A percentile compares a stretch with the other conserved stretches of the same genome.
phyloP scores from a whole-genome alignment of 2,329 filamentous ascomycete genomes.

The Neopestalotiopsis sp. region DNA sequence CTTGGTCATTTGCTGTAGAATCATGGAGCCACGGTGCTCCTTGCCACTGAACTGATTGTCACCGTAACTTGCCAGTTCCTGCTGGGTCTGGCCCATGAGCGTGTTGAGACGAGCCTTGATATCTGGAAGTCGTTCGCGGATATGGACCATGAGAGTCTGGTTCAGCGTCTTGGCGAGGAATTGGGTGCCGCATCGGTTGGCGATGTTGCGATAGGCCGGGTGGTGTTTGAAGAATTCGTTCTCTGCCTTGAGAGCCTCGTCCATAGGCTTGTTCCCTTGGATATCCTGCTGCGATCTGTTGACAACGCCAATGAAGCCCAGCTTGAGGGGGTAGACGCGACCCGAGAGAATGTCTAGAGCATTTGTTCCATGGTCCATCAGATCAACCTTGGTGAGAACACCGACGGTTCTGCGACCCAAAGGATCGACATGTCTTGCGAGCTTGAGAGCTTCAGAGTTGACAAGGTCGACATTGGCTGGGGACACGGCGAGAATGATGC shows the following conservation, averaged over 20 bases:
- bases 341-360: constrained; percentile 97
- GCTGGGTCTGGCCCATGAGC: constrained; percentile 98
- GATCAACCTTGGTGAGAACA: constrained; percentile 93
- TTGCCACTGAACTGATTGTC: constrained; percentile 98
- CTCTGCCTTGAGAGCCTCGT: constrained; percentile 88
- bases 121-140: constrained; percentile 92
- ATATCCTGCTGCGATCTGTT: constrained; percentile 99
- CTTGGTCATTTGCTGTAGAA: constrained; percentile 96
- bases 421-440: constrained; percentile 95
- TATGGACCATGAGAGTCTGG: constrained; percentile 93
- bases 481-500: constrained; percentile 94
- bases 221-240: constrained; percentile 96
- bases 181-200: constrained; percentile 89
- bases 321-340: constrained; percentile 92
- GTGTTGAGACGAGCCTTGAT: constrained; percentile 98
- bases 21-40: constrained; percentile 92
- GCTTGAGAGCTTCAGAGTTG: constrained; percentile 96
- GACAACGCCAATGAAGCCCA: constrained; percentile 97
- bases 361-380: constrained; percentile 99
- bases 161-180: constrained; percentile 95
- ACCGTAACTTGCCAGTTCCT: constrained; percentile 96
- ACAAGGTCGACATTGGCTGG: constrained; percentile 98
- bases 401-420: constrained; percentile 94
- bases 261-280: constrained; percentile 91
- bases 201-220: constrained; percentile 96